These are phyloP conservation scores for Lactifluus piperatus DNA, from an alignment of 768 basidiomycete species.

Conservation along the genomic window DNA sequence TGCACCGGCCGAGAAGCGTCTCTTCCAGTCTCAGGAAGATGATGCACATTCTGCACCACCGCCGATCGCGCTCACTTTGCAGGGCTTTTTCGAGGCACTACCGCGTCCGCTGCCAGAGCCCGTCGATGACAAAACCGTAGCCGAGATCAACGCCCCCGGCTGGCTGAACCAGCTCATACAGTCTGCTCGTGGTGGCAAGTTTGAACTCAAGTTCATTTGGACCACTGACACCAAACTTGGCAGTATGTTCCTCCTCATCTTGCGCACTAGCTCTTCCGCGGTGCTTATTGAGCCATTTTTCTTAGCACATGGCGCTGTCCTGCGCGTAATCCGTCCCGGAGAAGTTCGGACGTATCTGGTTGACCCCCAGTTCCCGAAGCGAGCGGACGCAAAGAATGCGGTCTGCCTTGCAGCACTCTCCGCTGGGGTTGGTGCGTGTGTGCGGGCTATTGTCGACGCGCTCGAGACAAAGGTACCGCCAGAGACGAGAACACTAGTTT, in stretches of 20 bases:
- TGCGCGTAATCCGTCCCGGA: constrained; percentile 46
- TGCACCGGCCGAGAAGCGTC: constrained; percentile 25
- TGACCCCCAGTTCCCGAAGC: constrained; percentile 52
- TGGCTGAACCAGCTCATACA: constrained; percentile 47
- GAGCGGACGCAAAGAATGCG: constrained; percentile 59
- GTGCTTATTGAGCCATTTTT: neutral
- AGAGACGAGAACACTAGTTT: constrained; percentile 36
- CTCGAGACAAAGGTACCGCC: constrained; percentile 40
- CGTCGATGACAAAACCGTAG: constrained; percentile 36
- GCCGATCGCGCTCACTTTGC: constrained; percentile 31
- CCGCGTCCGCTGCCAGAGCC: constrained; percentile 55
- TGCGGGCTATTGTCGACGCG: constrained; percentile 36
- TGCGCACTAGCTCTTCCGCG: neutral
- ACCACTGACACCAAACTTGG: constrained; percentile 34
- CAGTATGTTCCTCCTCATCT: constrained; percentile 33
- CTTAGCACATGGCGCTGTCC: constrained; percentile 53
- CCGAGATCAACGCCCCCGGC: constrained; percentile 45
- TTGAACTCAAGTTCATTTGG: constrained; percentile 38
- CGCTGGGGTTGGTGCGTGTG: constrained; percentile 48
- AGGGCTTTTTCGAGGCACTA: constrained; percentile 54
- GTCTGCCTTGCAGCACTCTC: constrained; percentile 59
- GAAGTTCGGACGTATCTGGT: constrained; percentile 51
- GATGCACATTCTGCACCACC: constrained; percentile 10
- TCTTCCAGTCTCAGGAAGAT: constrained; percentile 8
- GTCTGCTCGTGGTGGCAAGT: constrained; percentile 40